A percentile compares a stretch with the other conserved stretches of the same genome.
Evolutionary conservation across 2,329 filamentous ascomycete species (phyloP).

Genomic region (Exophiala spinifera): DNA sequence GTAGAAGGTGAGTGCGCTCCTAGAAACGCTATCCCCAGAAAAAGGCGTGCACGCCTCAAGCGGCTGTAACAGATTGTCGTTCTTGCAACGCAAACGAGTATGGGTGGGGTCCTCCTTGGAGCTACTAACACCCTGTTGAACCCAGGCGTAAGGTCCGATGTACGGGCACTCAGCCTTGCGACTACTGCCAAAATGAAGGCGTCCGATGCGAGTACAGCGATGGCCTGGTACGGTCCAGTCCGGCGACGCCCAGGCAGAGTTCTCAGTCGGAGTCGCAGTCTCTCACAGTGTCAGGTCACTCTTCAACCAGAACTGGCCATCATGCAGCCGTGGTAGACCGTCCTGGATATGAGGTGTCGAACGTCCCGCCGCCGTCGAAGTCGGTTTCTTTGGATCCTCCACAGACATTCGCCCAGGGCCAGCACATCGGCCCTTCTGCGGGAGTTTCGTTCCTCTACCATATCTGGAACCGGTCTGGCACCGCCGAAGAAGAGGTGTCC

Average conservation of each 20-base stretch:
- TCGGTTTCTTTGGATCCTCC: constrained; percentile 23
- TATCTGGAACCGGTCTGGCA: constrained; percentile 50
- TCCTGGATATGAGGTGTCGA: no score
- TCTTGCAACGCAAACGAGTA: no score
- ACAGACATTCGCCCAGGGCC: constrained; percentile 38
- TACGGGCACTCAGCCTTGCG: constrained; percentile 26
- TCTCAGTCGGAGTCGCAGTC: background rate
- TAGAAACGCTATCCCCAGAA: background rate
- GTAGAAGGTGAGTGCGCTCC: constrained; percentile 23
- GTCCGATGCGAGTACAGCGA: constrained; percentile 26
- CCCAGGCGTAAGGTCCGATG: constrained; percentile 27
- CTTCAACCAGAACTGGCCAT: background rate
- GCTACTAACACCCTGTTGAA: background rate
- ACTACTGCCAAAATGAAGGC: constrained; percentile 25
- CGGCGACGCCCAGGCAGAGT: background rate
- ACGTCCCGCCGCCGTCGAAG: constrained; percentile 6
- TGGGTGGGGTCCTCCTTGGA: background rate
- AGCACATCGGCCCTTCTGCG: constrained; percentile 50
- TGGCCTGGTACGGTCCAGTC: constrained; percentile 6
- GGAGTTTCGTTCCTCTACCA: constrained; percentile 56
- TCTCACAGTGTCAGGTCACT: background rate
- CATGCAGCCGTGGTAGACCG: background rate
- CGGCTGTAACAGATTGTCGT: no score
- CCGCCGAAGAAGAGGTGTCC: constrained; percentile 37
- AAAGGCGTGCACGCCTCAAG: background rate